phyloP scores from a whole-genome alignment of 2,329 filamentous ascomycete genomes.

The Apiospora saccharicola region DNA sequence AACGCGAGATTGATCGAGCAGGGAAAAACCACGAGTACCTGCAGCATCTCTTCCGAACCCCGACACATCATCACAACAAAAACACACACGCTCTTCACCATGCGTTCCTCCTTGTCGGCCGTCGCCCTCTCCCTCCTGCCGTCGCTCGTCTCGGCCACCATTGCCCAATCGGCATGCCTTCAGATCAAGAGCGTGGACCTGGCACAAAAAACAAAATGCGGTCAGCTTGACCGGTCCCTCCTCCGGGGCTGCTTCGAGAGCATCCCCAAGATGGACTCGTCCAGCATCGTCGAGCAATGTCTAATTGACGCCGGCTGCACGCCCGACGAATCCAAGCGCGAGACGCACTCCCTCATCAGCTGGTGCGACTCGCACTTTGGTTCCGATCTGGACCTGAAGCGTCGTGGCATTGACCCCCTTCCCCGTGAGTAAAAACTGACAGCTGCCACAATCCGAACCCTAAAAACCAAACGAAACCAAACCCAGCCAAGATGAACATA shows the following conservation, averaged over 20 bases:
- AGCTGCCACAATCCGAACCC: not conserved
- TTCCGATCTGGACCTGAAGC: constrained; percentile 2
- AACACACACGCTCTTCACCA: constrained; percentile 7
- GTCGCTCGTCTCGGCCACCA: constrained; percentile 26
- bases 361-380: constrained; percentile 38
- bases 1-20: constrained; percentile 13
- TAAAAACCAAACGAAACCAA: not conserved
- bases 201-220: constrained; percentile 52
- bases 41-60: constrained; percentile 3
- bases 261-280: constrained; percentile 40
- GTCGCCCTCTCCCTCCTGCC: constrained; percentile 27
- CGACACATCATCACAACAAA: not conserved
- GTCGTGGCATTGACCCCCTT: constrained; percentile 20
- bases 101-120: constrained; percentile 27
- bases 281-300: constrained; percentile 47
- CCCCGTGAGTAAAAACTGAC: not conserved
- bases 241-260: constrained; percentile 52
- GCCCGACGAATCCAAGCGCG: constrained; percentile 43
- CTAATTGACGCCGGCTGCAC: constrained; percentile 48
- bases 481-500: not conserved
- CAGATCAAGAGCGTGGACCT: constrained; percentile 47
- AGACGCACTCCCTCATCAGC: constrained; percentile 43
- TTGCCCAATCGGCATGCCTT: constrained; percentile 48
- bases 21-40: not conserved
- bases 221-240: constrained; percentile 44